Conservation (phyloP, 129 eudicot species). For the Silybum marianum region DNA sequence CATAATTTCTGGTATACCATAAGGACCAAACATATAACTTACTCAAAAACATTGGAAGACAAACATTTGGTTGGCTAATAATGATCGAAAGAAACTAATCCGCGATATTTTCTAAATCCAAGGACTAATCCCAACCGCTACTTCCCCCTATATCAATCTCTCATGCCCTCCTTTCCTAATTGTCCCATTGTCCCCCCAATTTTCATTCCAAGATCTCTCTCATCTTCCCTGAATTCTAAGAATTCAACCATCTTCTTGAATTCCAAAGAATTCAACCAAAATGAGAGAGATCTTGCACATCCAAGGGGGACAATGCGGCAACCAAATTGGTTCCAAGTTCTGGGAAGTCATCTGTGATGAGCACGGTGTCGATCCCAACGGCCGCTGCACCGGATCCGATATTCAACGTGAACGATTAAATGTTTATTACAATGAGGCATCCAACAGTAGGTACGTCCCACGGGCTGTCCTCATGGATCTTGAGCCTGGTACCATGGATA, state of each 20-base stretch:
- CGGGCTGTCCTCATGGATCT: constrained; percentile 86
- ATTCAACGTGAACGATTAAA: constrained; percentile 65
- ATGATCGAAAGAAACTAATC: background rate
- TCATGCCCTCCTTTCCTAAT: background rate
- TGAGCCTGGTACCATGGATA: constrained; percentile 92
- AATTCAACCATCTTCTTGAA: background rate
- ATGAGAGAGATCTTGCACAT: constrained; percentile 85
- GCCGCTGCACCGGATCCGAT: constrained; percentile 52
- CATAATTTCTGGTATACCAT: background rate
- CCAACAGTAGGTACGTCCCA: constrained; percentile 77
- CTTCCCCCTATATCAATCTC: background rate
- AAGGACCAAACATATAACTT: background rate
- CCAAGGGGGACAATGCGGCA: constrained; percentile 85
- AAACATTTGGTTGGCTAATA: background rate
- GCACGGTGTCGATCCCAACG: constrained; percentile 69
- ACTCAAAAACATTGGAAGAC: background rate
- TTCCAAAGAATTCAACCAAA: constrained; percentile 10
- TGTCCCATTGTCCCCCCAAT: background rate
- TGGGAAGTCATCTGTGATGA: constrained; percentile 87
- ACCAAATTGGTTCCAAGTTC: constrained; percentile 83
- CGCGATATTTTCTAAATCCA: background rate
- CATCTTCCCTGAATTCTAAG: constrained; percentile 9
- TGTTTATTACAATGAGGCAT: constrained; percentile 74
- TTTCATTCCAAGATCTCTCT: constrained; percentile 16
- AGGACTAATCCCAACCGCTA: background rate